phyloP scores from a whole-genome alignment of 306 rosid genomes.

The Fagus sylvatica region DNA sequence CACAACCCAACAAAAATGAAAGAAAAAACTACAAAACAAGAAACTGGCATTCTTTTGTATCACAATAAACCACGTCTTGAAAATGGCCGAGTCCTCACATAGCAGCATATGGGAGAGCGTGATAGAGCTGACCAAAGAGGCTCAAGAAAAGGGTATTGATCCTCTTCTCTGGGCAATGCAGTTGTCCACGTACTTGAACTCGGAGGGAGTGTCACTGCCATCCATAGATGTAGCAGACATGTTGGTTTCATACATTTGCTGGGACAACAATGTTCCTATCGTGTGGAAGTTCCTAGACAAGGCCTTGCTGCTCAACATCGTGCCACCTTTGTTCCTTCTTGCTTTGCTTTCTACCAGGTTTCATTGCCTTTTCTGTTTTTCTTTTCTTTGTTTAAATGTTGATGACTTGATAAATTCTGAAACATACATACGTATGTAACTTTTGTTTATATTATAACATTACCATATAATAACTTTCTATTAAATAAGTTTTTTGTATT shows the following conservation, averaged over 20 bases:
- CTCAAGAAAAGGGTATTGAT: conserved; percentile 80
- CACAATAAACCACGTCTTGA: neutral
- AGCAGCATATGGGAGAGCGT: conserved; percentile 53
- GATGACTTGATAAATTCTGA: no score
- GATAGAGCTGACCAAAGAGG: conserved; percentile 64
- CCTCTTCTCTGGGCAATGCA: conserved; percentile 86
- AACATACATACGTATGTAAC: no score
- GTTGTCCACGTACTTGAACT: conserved; percentile 65
- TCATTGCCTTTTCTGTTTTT: neutral
- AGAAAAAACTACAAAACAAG: neutral
- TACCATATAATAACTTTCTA: neutral
- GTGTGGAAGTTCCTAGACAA: conserved; percentile 91
- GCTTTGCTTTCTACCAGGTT: conserved; percentile 83
- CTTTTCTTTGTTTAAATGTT: neutral
- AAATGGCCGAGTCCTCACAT: conserved; percentile 44
- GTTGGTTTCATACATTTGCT: conserved; percentile 79
- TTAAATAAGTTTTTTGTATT: neutral
- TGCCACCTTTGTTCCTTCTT: conserved; percentile 81
- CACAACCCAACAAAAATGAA: neutral
- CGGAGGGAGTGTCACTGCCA: conserved; percentile 69
- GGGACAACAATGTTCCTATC: conserved; percentile 92
- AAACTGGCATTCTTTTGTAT: neutral
- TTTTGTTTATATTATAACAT: no score
- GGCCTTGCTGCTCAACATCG: conserved; percentile 66
- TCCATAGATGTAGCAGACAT: conserved; percentile 69